These are phyloP conservation scores for Parvularia atlantis DNA, from an alignment of 78 protist species.

Conservation along the genomic window DNA sequence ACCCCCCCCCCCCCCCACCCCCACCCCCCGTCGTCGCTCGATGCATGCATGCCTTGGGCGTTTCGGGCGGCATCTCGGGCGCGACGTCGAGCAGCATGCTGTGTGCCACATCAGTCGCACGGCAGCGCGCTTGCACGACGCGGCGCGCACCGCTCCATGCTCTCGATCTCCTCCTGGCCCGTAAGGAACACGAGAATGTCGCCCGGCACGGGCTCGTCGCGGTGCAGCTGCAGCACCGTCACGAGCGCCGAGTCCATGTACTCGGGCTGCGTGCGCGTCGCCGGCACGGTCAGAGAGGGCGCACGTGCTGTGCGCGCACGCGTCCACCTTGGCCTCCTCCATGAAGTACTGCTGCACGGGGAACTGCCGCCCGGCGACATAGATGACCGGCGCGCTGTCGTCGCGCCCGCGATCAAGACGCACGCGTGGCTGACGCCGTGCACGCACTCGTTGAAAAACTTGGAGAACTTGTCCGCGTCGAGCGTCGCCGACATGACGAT, in stretches of 20 bases:
- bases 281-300: too few relatives aligned
- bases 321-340: neutral
- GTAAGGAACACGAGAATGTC: slow-evolving; percentile 86
- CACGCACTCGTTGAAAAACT: slow-evolving; percentile 39
- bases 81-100: neutral
- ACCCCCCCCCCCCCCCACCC: too few relatives aligned
- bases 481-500: slow-evolving; percentile 85
- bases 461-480: slow-evolving; percentile 47
- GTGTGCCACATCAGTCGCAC: too few relatives aligned
- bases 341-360: slow-evolving; percentile 15
- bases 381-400: slow-evolving; percentile 2
- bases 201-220: slow-evolving; percentile 56
- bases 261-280: neutral
- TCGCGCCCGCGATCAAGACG: neutral
- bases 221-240: slow-evolving; percentile 62
- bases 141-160: slow-evolving; percentile 27
- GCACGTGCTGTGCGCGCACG: too few relatives aligned
- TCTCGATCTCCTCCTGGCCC: slow-evolving; percentile 84
- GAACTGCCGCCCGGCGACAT: slow-evolving; percentile 49
- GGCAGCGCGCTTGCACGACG: too few relatives aligned
- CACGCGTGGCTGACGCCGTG: neutral
- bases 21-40: too few relatives aligned
- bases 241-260: slow-evolving; percentile 43
- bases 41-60: neutral
- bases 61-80: too few relatives aligned